A percentile compares a stretch with the other conserved stretches of the same genome.
Evolutionary conservation across 106 monocot species (phyloP).

Genomic region (Dendrobium officinale): DNA sequence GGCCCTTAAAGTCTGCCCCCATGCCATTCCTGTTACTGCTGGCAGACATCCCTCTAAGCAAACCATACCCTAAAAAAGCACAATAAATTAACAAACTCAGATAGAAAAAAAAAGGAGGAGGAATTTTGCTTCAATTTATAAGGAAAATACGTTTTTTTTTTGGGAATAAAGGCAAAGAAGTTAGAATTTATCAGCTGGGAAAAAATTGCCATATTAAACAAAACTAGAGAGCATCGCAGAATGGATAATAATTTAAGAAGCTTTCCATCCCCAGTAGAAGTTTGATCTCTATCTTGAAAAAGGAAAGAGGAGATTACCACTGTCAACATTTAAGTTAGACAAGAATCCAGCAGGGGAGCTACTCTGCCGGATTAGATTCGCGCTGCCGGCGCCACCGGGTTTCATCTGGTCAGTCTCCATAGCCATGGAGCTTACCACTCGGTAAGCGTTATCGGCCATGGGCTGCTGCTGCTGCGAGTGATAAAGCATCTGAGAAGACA

Average conservation of each 20-base stretch:
- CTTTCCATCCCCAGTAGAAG: not conserved
- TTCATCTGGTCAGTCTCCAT: too few species aligned
- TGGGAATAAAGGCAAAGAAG: not conserved
- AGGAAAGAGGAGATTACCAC: conserved; percentile 21
- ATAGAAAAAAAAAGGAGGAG: not conserved
- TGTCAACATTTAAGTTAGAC: conserved; percentile 34
- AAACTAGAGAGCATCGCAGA: not conserved
- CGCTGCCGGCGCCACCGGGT: not conserved
- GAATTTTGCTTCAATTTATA: not conserved
- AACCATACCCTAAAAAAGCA: conserved; percentile 34
- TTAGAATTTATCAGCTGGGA: not conserved
- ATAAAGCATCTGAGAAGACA: conserved; percentile 46
- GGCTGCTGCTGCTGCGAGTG: conserved; percentile 39
- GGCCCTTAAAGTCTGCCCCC: conserved; percentile 23
- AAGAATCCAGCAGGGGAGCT: conserved; percentile 61
- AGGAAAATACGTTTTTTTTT: not conserved
- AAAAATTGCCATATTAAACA: conserved; percentile 2
- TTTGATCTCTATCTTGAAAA: not conserved
- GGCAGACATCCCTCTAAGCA: conserved; percentile 29
- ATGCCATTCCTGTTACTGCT: conserved; percentile 4
- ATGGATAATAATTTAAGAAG: not conserved
- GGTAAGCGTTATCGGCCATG: not conserved
- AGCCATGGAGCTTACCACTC: too few species aligned
- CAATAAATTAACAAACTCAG: not conserved
- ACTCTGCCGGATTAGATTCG: conserved; percentile 39